Percentiles rank a stretch among this genome's conserved stretches.
Evolutionary conservation across 805 yeast species (phyloP).

Genomic region (Yueomyces sinensis): DNA sequence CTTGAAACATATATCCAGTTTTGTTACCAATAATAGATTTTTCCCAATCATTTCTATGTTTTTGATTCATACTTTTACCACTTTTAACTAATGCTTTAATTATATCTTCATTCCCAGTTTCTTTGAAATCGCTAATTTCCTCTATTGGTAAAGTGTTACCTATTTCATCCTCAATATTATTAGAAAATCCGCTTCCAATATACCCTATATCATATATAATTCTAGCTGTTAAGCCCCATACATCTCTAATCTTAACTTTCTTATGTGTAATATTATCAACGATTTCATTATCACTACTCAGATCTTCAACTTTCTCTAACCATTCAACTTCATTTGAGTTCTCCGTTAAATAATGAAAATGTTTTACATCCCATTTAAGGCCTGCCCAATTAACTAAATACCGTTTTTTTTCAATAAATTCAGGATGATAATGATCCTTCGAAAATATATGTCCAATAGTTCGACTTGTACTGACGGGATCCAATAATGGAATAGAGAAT

Average conservation of each 20-base stretch:
- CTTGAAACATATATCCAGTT: constrained; percentile 9
- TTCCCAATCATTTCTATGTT: constrained; percentile 41
- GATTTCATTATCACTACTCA: constrained; percentile 17
- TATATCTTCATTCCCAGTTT: constrained; percentile 41
- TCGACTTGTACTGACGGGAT: constrained; percentile 13
- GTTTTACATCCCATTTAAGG: constrained; percentile 49
- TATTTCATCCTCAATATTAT: constrained; percentile 16
- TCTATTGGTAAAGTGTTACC: constrained; percentile 15
- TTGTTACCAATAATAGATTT: constrained; percentile 30
- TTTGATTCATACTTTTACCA: constrained; percentile 41
- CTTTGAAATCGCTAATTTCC: constrained; percentile 21
- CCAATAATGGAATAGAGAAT: constrained; percentile 57
- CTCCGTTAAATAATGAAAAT: constrained; percentile 44
- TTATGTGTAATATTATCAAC: neutral
- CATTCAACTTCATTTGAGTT: constrained; percentile 46
- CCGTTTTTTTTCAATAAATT: constrained; percentile 21
- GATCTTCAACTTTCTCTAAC: constrained; percentile 47
- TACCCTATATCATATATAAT: constrained; percentile 60
- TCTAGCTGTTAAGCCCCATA: constrained; percentile 78
- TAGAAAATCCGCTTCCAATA: constrained; percentile 34
- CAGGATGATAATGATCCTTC: constrained; percentile 10
- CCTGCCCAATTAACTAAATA: constrained; percentile 54
- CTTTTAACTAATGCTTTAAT: constrained; percentile 40
- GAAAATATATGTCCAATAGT: constrained; percentile 1
- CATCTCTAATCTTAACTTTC: constrained; percentile 30